Conservation (phyloP, 768 basidiomycete genomes). For the Rhodotorula diobovata region DNA sequence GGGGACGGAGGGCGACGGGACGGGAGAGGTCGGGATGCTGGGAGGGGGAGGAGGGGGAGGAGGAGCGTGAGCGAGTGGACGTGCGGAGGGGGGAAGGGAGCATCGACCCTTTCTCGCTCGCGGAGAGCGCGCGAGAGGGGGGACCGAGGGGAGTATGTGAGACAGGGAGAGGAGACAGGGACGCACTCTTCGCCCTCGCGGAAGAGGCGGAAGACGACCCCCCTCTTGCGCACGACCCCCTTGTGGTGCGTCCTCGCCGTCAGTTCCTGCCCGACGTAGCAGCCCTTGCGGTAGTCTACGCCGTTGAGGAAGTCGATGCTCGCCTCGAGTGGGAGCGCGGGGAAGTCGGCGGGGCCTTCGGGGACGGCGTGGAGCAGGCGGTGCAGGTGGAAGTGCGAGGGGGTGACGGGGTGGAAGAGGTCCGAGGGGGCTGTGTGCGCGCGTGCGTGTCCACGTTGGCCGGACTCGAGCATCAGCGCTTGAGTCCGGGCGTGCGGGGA, state of each 20-base stretch:
- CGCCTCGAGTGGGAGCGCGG: conserved; percentile 87
- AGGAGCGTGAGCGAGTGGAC: too few species aligned
- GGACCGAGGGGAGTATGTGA: too few species aligned
- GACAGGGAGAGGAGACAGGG: too few species aligned
- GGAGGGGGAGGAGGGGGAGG: not conserved
- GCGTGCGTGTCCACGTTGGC: too few species aligned
- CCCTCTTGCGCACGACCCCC: conserved; percentile 81
- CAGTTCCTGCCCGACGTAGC: conserved; percentile 95
- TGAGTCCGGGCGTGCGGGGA: not conserved
- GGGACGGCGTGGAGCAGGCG: conserved; percentile 78
- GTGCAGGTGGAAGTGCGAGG: conserved; percentile 60
- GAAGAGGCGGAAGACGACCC: conserved; percentile 69
- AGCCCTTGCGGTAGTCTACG: conserved; percentile 95
- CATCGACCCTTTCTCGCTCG: too few species aligned
- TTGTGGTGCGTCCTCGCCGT: conserved; percentile 96
- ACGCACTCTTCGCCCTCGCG: conserved; percentile 47
- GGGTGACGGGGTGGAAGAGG: conserved; percentile 16
- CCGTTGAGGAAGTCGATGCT: conserved; percentile 93
- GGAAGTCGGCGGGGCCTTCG: conserved; percentile 76
- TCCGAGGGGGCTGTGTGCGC: conserved; percentile 14
- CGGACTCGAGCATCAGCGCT: too few species aligned
- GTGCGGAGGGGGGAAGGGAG: too few species aligned
- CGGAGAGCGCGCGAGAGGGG: not conserved
- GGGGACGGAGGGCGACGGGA: conserved; percentile 24
- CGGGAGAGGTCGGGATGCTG: not conserved